Conservation (phyloP, 208 protist genomes). For the Trypanosoma vivax region DNA sequence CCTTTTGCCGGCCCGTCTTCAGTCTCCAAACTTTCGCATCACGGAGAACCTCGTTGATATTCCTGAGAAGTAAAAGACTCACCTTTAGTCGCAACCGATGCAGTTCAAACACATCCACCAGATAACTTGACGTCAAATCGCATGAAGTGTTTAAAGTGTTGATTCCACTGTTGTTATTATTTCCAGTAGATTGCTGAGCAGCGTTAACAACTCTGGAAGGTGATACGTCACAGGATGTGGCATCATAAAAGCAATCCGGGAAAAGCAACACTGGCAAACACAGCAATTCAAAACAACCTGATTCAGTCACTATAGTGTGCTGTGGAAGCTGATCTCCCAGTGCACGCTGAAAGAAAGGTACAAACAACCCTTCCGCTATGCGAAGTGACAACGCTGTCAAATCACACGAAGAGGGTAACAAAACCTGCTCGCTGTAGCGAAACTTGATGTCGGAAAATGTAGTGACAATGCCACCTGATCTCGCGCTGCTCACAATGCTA, state of each 20-base stretch:
- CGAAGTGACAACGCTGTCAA: slow-evolving; percentile 32
- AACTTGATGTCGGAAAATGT: slow-evolving; percentile 27
- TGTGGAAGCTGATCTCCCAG: slow-evolving; percentile 18
- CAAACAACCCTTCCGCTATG: slow-evolving; percentile 57
- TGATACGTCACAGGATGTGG: slow-evolving; percentile 5
- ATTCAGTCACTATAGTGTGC: slow-evolving; percentile 30
- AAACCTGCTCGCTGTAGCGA: slow-evolving; percentile 13
- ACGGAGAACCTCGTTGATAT: slow-evolving; percentile 50
- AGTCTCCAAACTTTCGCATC: slow-evolving; percentile 51
- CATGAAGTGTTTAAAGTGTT: neutral
- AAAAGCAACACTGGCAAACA: slow-evolving; percentile 54
- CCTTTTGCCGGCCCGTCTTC: slow-evolving; percentile 6
- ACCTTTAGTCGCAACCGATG: slow-evolving; percentile 23
- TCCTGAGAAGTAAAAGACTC: slow-evolving; percentile 32
- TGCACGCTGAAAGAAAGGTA: slow-evolving; percentile 34
- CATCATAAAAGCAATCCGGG: slow-evolving; percentile 58
- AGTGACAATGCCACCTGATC: slow-evolving; percentile 54
- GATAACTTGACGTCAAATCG: neutral
- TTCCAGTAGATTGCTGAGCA: neutral
- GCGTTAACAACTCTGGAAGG: neutral
- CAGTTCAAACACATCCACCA: slow-evolving; percentile 23
- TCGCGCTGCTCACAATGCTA: slow-evolving; percentile 44
- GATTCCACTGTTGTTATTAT: neutral
- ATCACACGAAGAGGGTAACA: slow-evolving; percentile 57
- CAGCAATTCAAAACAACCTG: slow-evolving; percentile 43